phyloP scores from a whole-genome alignment of 2,329 filamentous ascomycete species.

The Calonectria pseudoturangicola region DNA sequence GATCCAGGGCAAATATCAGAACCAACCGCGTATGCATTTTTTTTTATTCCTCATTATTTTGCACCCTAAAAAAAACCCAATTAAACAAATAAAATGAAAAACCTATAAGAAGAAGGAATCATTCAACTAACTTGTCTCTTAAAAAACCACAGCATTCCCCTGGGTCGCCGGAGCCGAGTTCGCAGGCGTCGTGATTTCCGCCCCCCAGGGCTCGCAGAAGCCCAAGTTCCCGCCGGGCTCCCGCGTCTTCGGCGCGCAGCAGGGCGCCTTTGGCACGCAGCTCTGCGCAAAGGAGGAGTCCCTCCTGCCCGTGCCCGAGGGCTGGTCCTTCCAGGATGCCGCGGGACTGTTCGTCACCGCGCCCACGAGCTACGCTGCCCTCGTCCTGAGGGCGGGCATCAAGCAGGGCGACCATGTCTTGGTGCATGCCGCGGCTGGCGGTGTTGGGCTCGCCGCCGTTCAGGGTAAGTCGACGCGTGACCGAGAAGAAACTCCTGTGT shows the following conservation, averaged over 20 bases:
- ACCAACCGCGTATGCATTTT: slow-evolving; percentile 79
- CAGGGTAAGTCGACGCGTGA: slow-evolving; percentile 70
- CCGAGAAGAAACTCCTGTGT: neutral
- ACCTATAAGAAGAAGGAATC: neutral
- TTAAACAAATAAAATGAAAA: neutral
- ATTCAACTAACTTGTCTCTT: slow-evolving; percentile 3
- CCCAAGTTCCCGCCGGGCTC: slow-evolving; percentile 85
- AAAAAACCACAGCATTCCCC: slow-evolving; percentile 76
- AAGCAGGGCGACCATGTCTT: slow-evolving; percentile 90
- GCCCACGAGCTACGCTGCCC: slow-evolving; percentile 89
- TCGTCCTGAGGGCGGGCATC: slow-evolving; percentile 86
- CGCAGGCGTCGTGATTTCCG: slow-evolving; percentile 83
- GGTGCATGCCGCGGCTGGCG: slow-evolving; percentile 93
- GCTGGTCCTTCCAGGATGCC: slow-evolving; percentile 89
- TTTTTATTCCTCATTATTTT: too few relatives aligned
- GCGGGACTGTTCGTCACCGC: slow-evolving; percentile 94
- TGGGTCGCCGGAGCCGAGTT: slow-evolving; percentile 94
- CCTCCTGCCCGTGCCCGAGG: slow-evolving; percentile 83
- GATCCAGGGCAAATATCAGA: slow-evolving; percentile 95
- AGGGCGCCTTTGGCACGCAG: slow-evolving; percentile 90
- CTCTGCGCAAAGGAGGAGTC: slow-evolving; percentile 79
- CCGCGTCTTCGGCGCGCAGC: slow-evolving; percentile 88
- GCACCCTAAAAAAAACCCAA: neutral
- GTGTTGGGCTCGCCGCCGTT: slow-evolving; percentile 92
- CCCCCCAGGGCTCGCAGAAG: slow-evolving; percentile 71